These are phyloP conservation scores for Ustilago crameri DNA, from an alignment of 1,284 basidiomycete species.

Conservation along the genomic window DNA sequence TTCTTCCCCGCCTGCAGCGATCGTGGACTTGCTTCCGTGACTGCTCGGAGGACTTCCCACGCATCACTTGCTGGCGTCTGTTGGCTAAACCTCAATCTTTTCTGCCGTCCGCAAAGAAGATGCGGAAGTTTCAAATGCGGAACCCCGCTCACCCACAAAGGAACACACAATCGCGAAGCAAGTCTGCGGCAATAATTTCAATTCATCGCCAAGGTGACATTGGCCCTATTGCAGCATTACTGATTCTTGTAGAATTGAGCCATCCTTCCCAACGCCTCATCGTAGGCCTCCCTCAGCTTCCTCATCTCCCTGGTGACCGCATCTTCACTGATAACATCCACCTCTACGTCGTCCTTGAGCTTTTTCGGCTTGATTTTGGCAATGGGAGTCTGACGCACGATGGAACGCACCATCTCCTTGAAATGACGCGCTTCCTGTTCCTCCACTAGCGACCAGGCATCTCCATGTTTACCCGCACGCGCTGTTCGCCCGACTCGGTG, in stretches of 20 bases:
- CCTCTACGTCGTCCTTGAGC: slow-evolving; percentile 18
- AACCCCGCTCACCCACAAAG: too few relatives aligned
- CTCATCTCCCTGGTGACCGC: slow-evolving; percentile 23
- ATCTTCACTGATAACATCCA: slow-evolving; percentile 40
- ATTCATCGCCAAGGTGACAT: background rate
- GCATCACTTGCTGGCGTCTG: too few relatives aligned
- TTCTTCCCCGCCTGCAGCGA: too few relatives aligned
- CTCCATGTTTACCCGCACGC: slow-evolving; percentile 83
- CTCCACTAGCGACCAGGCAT: slow-evolving; percentile 94
- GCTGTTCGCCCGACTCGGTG: slow-evolving; percentile 95
- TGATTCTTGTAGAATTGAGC: slow-evolving; percentile 47
- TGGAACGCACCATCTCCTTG: slow-evolving; percentile 40
- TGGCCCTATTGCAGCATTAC: slow-evolving; percentile 4
- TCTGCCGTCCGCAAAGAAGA: too few relatives aligned
- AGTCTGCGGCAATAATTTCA: background rate
- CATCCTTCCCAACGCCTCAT: slow-evolving; percentile 49
- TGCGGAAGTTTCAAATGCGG: too few relatives aligned
- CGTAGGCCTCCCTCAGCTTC: slow-evolving; percentile 36
- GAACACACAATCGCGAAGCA: too few relatives aligned
- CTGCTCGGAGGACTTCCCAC: too few relatives aligned
- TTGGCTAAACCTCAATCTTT: too few relatives aligned
- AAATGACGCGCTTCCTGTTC: slow-evolving; percentile 78
- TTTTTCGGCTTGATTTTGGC: slow-evolving; percentile 44
- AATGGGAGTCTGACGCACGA: slow-evolving; percentile 38
- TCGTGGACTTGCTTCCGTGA: too few relatives aligned